Conservation (phyloP, 2,329 filamentous ascomycete species). For the Akanthomyces dipterigenus region DNA sequence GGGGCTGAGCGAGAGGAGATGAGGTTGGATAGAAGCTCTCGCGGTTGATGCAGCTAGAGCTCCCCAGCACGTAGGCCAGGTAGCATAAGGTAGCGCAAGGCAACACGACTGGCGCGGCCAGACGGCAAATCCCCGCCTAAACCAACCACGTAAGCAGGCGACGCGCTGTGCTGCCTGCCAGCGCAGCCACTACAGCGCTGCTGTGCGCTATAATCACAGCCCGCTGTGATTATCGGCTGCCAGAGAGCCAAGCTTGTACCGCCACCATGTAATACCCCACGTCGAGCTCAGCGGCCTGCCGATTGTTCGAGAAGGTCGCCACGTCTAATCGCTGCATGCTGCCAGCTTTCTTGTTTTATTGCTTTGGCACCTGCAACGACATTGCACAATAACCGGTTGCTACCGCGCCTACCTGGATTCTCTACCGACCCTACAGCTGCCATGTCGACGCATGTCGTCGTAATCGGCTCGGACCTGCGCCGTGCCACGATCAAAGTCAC, state of each 20-base stretch:
- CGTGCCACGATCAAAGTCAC: constrained; percentile 77
- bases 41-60: constrained; percentile 12
- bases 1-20: not conserved
- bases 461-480: constrained; percentile 73
- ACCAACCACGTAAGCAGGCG: constrained; percentile 8
- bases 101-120: constrained; percentile 16
- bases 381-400: not conserved
- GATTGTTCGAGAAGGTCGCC: constrained; percentile 14
- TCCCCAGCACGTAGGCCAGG: not conserved
- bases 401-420: not conserved
- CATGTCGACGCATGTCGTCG: constrained; percentile 85
- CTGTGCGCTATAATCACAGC: constrained; percentile 2
- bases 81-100: constrained; percentile 11
- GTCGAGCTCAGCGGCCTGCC: constrained; percentile 11
- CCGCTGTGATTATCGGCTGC: not conserved
- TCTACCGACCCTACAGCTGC: not conserved
- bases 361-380: not conserved
- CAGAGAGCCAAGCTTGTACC: not conserved
- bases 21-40: constrained; percentile 5
- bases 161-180: not conserved
- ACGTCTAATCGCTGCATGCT: not conserved
- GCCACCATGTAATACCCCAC: constrained; percentile 4
- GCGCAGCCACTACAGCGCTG: not conserved
- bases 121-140: constrained; percentile 13
- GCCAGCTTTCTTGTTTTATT: not conserved